Evolutionary conservation across 1,139 yeast genomes (phyloP), one percentile per base, ranked within the genome.

Genomic region (Wickerhamomyces sp.): DNA sequence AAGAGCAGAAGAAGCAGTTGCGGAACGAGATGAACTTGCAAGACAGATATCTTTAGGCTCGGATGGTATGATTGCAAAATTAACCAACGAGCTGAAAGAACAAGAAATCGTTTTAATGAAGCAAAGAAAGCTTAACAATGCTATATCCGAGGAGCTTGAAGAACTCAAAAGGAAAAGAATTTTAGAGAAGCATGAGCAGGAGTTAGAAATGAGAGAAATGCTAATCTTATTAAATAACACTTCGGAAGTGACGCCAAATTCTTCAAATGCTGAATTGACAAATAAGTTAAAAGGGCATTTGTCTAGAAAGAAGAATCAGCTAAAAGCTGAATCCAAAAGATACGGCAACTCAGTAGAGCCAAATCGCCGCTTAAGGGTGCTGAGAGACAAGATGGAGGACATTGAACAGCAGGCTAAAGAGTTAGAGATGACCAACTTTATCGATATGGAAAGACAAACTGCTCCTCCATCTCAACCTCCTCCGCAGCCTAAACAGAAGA

Each of bases 201-300:
- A 90, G 57, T 68, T 85, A 24, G 96, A 90, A 61, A 78, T 86
- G 73, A 74, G 97, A 43, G 96, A 90, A 59, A 74, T 92, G 60
- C 68, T 87, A 41, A 72, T 90, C 40, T 73, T 85, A 69, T 64
- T 88, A 29, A 71, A 72, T 40, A 52, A 45, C 35, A 49, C 51
- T 6, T 41, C 47, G 21, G 49, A 44, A 16, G 38, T 41, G 1
- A 33, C 49, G 19, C 38, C 47, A 8, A 28, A 19, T 3, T 25
- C 37, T 7, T 34, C 53, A 4, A 51, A 46, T n/a, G 66, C 64
- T 36, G 71, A 74, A 41, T 61, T 79, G 45, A 69, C 74, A 19
- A 63, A 66, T 41, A 71, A 68, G 45, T 60, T 81, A 31, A 80
- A 80, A 56, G 70, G 69, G 17, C 86, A 81, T 53, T 71, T 85